A percentile compares a stretch with the other conserved stretches of the same genome.
Conservation (phyloP, 2,329 filamentous ascomycete species). For the Fonsecaea multimorphosa region DNA sequence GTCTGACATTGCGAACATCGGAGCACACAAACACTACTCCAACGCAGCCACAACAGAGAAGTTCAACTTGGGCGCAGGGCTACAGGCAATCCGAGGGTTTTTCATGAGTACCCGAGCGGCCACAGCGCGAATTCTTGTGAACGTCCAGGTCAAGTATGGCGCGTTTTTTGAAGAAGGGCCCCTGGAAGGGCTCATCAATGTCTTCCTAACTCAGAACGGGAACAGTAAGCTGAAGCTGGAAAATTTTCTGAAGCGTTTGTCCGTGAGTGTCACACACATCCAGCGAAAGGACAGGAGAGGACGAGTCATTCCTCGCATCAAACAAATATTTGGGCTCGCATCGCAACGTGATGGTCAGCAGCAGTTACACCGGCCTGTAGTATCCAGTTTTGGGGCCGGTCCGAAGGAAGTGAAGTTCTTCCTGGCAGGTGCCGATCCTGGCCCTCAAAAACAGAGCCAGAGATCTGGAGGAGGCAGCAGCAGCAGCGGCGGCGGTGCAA, state of each 20-base stretch:
- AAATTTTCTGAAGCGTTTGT: conserved; percentile 2
- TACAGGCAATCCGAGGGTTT: conserved; percentile 2
- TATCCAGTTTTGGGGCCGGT: conserved; percentile 51
- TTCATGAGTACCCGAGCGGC: conserved; percentile 7
- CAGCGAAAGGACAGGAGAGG: not conserved
- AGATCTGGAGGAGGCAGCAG: not conserved
- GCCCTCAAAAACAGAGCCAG: not conserved
- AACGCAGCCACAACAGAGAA: not conserved
- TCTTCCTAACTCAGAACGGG: not conserved
- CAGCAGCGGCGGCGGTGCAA: conserved; percentile 20
- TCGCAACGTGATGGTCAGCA: conserved; percentile 4
- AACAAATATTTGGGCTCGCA: conserved; percentile 8
- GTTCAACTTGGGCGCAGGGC: not conserved
- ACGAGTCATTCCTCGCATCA: not conserved
- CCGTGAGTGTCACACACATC: conserved; percentile 3
- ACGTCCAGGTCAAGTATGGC: conserved; percentile 10
- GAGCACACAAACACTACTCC: conserved; percentile 8
- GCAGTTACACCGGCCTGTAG: conserved; percentile 46
- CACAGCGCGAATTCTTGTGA: conserved; percentile 6
- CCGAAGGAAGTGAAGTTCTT: conserved; percentile 64
- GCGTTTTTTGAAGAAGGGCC: conserved; percentile 2
- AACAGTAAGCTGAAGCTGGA: not conserved
- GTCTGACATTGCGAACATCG: not conserved
- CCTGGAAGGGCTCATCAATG: conserved; percentile 1
- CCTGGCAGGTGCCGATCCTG: conserved; percentile 43